These are phyloP conservation scores for Mortierella polycephala DNA, from an alignment of 371 early-diverging fungal species.

Conservation along the genomic window DNA sequence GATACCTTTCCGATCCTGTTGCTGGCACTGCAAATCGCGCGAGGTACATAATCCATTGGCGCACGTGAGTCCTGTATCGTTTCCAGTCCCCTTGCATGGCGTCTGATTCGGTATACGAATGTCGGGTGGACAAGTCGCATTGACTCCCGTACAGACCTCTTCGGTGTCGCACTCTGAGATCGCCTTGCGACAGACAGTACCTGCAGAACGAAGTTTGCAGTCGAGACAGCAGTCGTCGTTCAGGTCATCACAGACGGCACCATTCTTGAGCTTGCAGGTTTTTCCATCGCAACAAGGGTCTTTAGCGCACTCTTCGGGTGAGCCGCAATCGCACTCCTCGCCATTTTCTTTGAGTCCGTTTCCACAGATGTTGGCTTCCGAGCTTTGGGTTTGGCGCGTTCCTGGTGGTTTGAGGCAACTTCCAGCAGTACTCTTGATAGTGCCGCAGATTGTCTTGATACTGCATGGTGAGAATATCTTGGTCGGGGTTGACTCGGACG, in stretches of 20 bases:
- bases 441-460: slow-evolving; percentile 72
- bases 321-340: slow-evolving; percentile 96
- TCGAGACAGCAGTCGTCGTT: slow-evolving; percentile 87
- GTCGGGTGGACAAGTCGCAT: slow-evolving; percentile 83
- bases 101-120: slow-evolving; percentile 71
- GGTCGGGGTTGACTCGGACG: slow-evolving; percentile 78
- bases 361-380: slow-evolving; percentile 86
- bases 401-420: slow-evolving; percentile 68
- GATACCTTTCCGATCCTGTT: slow-evolving; percentile 64
- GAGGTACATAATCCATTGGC: slow-evolving; percentile 93
- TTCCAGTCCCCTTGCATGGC: slow-evolving; percentile 60
- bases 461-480: slow-evolving; percentile 77
- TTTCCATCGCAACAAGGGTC: slow-evolving; percentile 86
- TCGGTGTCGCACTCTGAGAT: slow-evolving; percentile 84
- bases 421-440: slow-evolving; percentile 59
- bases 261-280: slow-evolving; percentile 83
- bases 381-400: slow-evolving; percentile 55
- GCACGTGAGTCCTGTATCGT: slow-evolving; percentile 65
- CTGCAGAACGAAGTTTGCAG: slow-evolving; percentile 75
- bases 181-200: slow-evolving; percentile 78
- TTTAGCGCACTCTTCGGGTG: slow-evolving; percentile 71
- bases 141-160: slow-evolving; percentile 84
- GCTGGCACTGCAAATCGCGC: slow-evolving; percentile 83
- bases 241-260: slow-evolving; percentile 75
- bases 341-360: slow-evolving; percentile 92